Conservation (phyloP, 495 filamentous ascomycete species). For the Copromyces sp. region DNA sequence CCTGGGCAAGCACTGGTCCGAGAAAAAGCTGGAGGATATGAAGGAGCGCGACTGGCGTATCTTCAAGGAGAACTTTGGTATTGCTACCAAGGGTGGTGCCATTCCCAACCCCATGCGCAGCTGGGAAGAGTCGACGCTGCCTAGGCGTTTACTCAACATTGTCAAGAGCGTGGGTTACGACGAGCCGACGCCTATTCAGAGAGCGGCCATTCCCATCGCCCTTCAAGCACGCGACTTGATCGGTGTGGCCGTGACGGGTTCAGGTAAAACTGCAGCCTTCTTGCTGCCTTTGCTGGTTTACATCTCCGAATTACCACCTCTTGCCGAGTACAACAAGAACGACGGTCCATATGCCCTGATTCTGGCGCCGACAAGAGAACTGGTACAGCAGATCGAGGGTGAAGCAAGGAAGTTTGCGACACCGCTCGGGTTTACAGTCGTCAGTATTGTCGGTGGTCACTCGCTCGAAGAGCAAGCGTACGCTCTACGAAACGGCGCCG, state of each 20-base stretch:
- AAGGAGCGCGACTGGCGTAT: conserved; percentile 98
- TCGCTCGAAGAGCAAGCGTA: conserved; percentile 91
- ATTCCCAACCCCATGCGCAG: conserved; percentile 96
- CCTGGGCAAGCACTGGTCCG: conserved; percentile 88
- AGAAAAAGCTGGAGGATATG: conserved; percentile 94
- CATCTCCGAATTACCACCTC: conserved; percentile 79
- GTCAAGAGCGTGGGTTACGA: conserved; percentile 83
- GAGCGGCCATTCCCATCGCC: conserved; percentile 92
- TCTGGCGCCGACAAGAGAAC: conserved; percentile 92
- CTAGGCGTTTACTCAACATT: conserved; percentile 71
- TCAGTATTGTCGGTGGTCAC: conserved; percentile 95
- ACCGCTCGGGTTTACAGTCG: conserved; percentile 88
- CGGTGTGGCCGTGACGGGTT: conserved; percentile 96
- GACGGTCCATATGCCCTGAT: conserved; percentile 96
- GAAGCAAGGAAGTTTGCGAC: conserved; percentile 91
- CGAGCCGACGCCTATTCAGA: conserved; percentile 85
- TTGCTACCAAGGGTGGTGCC: conserved; percentile 75
- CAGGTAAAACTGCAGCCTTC: conserved; percentile 96
- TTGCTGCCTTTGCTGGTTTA: conserved; percentile 91
- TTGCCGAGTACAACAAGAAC: conserved; percentile 83
- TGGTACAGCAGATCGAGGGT: conserved; percentile 94
- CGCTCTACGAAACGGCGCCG: conserved; percentile 86
- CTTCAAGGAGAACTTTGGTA: conserved; percentile 99
- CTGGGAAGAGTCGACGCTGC: conserved; percentile 80
- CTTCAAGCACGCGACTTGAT: conserved; percentile 90